These are phyloP conservation scores for Phytophthora syringae DNA, from an alignment of 352 stramenopile genomes.

Conservation along the genomic window DNA sequence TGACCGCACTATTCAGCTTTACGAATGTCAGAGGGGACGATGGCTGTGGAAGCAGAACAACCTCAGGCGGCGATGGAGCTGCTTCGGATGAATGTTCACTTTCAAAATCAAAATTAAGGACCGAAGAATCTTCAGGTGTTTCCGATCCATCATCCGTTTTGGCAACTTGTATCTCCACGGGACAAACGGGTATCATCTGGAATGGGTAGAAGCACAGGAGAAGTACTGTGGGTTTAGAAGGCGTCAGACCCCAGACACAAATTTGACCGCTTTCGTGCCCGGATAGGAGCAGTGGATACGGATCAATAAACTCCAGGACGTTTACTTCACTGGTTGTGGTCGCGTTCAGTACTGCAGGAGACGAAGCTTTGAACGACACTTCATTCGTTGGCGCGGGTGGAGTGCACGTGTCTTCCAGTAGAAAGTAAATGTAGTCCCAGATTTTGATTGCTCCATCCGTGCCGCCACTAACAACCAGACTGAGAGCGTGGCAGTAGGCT, in stretches of 20 bases:
- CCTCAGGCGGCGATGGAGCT: too few relatives aligned
- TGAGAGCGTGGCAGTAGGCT: constrained; percentile 76
- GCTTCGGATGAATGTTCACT: not conserved
- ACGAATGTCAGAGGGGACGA: constrained; percentile 27
- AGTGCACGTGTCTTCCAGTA: constrained; percentile 69
- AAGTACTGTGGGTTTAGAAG: constrained; percentile 48
- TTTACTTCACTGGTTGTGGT: constrained; percentile 57
- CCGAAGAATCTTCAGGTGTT: not conserved
- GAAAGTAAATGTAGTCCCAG: constrained; percentile 89
- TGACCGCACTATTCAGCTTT: constrained; percentile 42
- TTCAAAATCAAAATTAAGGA: not conserved
- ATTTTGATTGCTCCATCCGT: constrained; percentile 76
- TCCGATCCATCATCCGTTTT: constrained; percentile 2
- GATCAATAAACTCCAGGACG: constrained; percentile 74
- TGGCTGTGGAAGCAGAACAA: not conserved
- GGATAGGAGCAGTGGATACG: constrained; percentile 72
- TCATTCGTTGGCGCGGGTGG: constrained; percentile 13
- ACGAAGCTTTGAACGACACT: constrained; percentile 17
- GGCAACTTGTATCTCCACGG: not conserved
- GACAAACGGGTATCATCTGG: constrained; percentile 26
- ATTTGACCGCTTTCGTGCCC: constrained; percentile 76
- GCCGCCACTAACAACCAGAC: constrained; percentile 65
- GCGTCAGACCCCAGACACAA: constrained; percentile 64
- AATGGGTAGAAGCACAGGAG: constrained; percentile 53
- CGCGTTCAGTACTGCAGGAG: not conserved